Base-by-base conservation (phyloP, 371 early-diverging fungal genomes). In the Amoeboaphelidium protococcarum region DNA sequence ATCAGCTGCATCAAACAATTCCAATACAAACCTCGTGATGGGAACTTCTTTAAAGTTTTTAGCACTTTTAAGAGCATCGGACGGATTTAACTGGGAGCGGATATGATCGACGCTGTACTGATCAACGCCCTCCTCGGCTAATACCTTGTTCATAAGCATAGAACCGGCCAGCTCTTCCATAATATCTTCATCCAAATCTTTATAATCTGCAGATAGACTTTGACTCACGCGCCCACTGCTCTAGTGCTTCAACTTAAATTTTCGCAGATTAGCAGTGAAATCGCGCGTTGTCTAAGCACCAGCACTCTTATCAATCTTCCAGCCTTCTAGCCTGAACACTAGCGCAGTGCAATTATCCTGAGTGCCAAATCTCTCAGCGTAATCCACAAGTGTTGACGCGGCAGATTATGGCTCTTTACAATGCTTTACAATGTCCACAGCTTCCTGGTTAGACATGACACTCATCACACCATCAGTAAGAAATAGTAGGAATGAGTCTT, bases 381-480 rank as follows among this genome's bases (percentile, higher is more conserved):
- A 50, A 46, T 76, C 73, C 12, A 76, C 67, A 2, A 80, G 48
- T 50, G 63, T 61, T 47, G 62, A 61, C 1, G 78, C 73, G 6
- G 78, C 68, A 20, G 50, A 46, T 0, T 64, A 63, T 20, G 81
- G 78, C 40, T 68, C 60, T 23, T 53, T 52, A 40, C 64, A 58
- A 46, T 63, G 61, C 52, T 76, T 76, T 4, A 69, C 79, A 54
- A 69, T 60, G 50, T 80, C 80, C 41, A 76, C 67, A 16, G 80
- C 67, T 56, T 80, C 80, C 55, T 80, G 80, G 50, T 80, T 71
- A 3, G 75, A 72, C 66, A 80, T 68, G 16, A 77, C 80, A 25
- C 73, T 64, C 3, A 73, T 71, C 43, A 80, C 58, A 0, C 80
- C 80, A 56, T 80, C 80, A 19, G 80, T 73, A 25, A 75, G 63